Base-by-base conservation (phyloP, 1,284 basidiomycete species). In the Rhodotorula sp. region DNA sequence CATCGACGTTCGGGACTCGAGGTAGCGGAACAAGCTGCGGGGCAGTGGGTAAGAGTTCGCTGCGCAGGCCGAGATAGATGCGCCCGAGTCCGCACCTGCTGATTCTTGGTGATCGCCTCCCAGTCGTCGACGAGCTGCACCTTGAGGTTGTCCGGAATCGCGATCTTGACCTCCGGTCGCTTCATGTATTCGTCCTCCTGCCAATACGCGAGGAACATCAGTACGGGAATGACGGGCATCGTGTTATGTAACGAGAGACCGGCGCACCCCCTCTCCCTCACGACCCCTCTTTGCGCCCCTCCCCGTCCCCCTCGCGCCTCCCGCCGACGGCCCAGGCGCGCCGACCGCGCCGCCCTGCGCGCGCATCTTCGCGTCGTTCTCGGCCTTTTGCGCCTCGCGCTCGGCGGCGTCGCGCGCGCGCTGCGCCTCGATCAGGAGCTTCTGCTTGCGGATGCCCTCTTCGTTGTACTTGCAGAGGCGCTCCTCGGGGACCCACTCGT, bases 41-140 rank as follows among this genome's bases (percentile, higher is more conserved):
- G 25, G n/a, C 17, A 16, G 14, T 14, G 4, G 27, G 27, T 7
- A 8, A 16, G 27, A 25, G 19, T 14, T 34, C 27, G 27, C 52
- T 12, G 9, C 9, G 50, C 17, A 16, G 46, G 52, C 16, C 23
- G 27, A 45, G 34, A 4, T 4, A 14, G 19, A 48, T 16, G 13
- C 21, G 41, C 48, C 7, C 25, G 16, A 68, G 9, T 0, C 62
- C 84, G 57, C 61, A 90, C 93, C 86, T 92, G 91, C 79, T 89
- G 89, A 80, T 95, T 92, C 84, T 97, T 98, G 65, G 96, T 99
- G 55, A 99, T 89, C 23, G 90, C 89, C 83, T 99, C 96, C 96
- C 96, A 99, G 79, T 99, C 97, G 78, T 99, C 95, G 1, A 99
- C 95, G 21, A 99, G 85, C 70, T 91, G 86, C 46, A 90, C 85